Evolutionary conservation across 2,329 filamentous ascomycete species (phyloP).

Genomic region (Diaporthe batatas): DNA sequence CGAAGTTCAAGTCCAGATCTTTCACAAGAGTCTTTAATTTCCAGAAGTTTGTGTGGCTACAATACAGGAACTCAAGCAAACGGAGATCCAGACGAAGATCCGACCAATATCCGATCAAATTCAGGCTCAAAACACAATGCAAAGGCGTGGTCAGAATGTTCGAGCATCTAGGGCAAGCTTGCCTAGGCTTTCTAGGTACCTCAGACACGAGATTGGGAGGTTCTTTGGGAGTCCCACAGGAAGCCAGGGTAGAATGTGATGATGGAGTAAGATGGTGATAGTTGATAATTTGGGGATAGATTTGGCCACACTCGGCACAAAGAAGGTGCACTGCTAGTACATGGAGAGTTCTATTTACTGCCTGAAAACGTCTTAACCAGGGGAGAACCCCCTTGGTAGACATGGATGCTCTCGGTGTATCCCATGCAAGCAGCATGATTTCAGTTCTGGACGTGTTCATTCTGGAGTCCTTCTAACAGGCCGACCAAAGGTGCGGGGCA

Average conservation of each 20-base stretch:
- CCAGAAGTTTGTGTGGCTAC: background rate
- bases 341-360: background rate
- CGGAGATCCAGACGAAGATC: no score
- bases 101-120: background rate
- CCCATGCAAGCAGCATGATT: background rate
- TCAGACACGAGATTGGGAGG: background rate
- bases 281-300: background rate
- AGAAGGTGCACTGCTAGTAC: no score
- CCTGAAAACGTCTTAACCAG: background rate
- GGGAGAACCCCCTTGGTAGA: no score
- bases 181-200: background rate
- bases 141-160: background rate
- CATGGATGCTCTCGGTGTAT: background rate
- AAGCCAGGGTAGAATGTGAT: background rate
- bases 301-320: no score
- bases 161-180: no score
- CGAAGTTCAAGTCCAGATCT: background rate
- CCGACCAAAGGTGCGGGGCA: background rate
- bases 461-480: background rate
- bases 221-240: fast-evolving
- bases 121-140: fast-evolving
- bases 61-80: background rate
- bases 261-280: no score
- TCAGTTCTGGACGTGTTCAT: background rate
- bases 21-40: background rate